Evolutionary conservation across 305 asterid species (phyloP).

Genomic region (Rubia peregrina): DNA sequence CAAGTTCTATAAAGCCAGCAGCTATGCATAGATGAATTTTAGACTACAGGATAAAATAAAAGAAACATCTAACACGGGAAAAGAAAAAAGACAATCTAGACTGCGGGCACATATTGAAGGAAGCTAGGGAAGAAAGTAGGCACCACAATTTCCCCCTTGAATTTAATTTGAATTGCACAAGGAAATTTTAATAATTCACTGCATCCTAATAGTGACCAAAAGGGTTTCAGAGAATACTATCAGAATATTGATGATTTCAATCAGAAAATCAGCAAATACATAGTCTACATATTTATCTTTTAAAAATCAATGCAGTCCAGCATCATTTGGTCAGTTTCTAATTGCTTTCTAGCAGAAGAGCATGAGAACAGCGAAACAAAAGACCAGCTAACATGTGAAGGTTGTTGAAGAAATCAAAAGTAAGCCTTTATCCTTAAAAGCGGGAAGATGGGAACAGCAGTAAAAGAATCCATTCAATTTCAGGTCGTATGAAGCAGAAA

Average conservation of each 20-base stretch:
- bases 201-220: background rate
- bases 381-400: background rate
- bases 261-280: background rate
- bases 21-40: background rate
- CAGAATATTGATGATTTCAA: background rate
- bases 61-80: background rate
- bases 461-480: constrained; percentile 18
- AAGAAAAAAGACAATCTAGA: background rate
- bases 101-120: background rate
- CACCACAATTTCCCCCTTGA: background rate
- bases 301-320: background rate
- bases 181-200: background rate
- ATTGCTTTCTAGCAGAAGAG: background rate
- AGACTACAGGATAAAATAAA: background rate
- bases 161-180: background rate
- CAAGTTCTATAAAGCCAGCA: background rate
- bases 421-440: background rate
- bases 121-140: background rate
- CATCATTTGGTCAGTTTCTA: background rate
- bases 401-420: background rate
- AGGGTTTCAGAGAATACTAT: background rate
- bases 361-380: background rate
- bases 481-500: constrained; percentile 11
- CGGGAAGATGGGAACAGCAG: constrained; percentile 1
- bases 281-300: background rate